phyloP scores from a whole-genome alignment of 768 basidiomycete species.

The Pleurotus pulmonarius region DNA sequence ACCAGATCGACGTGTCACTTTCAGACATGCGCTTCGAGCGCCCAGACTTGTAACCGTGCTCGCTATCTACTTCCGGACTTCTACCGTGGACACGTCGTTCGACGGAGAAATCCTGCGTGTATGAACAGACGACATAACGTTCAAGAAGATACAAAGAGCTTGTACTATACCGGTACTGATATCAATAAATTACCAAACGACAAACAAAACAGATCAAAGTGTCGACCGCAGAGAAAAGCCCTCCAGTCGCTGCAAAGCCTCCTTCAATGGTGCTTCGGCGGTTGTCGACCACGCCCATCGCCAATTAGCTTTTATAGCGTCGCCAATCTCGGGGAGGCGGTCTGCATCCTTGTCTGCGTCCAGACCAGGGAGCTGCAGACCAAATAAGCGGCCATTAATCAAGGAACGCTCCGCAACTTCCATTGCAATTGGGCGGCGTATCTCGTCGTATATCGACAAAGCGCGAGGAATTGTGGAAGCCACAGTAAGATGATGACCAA shows the following conservation, averaged over 20 bases:
- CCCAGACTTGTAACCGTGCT: no score
- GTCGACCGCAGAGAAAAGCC: not conserved
- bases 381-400: conserved; percentile 25
- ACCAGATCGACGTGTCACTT: conserved; percentile 35
- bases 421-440: conserved; percentile 32
- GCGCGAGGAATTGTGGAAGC: conserved; percentile 23
- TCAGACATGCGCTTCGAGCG: conserved; percentile 9
- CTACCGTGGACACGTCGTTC: not conserved
- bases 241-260: not conserved
- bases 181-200: not conserved
- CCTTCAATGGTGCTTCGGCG: not conserved
- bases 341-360: conserved; percentile 14
- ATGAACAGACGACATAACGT: not conserved
- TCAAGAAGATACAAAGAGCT: no score
- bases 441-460: conserved; percentile 30
- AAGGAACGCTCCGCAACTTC: conserved; percentile 24
- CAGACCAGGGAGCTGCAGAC: conserved; percentile 18
- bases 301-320: conserved; percentile 26
- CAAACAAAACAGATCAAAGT: not conserved
- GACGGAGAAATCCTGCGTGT: not conserved
- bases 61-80: conserved; percentile 15
- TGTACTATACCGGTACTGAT: no score
- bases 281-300: conserved; percentile 16
- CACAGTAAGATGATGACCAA: conserved; percentile 24
- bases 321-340: conserved; percentile 19